Evolutionary conservation across 495 filamentous ascomycete species (phyloP).

Genomic region (Aspergillus avenaceus): DNA sequence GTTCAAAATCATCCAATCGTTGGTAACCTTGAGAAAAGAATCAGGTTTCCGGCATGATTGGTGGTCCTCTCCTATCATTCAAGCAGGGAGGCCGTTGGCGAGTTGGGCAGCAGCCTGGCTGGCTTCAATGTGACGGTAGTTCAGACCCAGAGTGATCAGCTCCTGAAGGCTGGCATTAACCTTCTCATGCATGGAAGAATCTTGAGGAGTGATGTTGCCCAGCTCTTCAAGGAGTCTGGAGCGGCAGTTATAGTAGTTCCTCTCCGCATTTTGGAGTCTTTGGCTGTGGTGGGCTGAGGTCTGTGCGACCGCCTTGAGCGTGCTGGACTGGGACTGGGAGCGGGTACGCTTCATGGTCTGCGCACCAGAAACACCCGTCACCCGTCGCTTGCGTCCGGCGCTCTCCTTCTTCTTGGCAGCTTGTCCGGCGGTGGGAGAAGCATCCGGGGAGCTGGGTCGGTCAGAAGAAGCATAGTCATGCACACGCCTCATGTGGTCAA

Average conservation of each 20-base stretch:
- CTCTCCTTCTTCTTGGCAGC: conserved; percentile 39
- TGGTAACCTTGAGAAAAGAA: background rate
- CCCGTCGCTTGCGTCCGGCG: conserved; percentile 37
- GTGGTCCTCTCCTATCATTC: conserved; percentile 16
- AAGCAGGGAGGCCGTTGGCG: conserved; percentile 32
- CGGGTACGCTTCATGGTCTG: conserved; percentile 45
- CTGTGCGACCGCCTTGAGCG: conserved; percentile 32
- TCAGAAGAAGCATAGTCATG: conserved; percentile 68
- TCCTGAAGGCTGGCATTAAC: conserved; percentile 48
- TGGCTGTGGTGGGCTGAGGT: conserved; percentile 36
- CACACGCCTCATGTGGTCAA: conserved; percentile 91
- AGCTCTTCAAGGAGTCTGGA: conserved; percentile 40
- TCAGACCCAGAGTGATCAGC: conserved; percentile 41
- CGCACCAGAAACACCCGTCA: conserved; percentile 34
- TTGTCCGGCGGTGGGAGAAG: conserved; percentile 26
- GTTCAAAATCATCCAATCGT: conserved; percentile 2
- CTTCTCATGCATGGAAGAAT: conserved; percentile 43
- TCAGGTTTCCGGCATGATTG: background rate
- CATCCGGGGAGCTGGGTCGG: conserved; percentile 42
- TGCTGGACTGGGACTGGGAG: conserved; percentile 37
- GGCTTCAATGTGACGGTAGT: conserved; percentile 44
- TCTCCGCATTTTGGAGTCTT: conserved; percentile 41
- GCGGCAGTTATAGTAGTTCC: conserved; percentile 43
- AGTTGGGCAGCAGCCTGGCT: conserved; percentile 39
- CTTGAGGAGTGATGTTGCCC: conserved; percentile 37